Evolutionary conservation across 192 early-diverging fungal genomes (phyloP).

Genomic region (Coemansia pectinata): DNA sequence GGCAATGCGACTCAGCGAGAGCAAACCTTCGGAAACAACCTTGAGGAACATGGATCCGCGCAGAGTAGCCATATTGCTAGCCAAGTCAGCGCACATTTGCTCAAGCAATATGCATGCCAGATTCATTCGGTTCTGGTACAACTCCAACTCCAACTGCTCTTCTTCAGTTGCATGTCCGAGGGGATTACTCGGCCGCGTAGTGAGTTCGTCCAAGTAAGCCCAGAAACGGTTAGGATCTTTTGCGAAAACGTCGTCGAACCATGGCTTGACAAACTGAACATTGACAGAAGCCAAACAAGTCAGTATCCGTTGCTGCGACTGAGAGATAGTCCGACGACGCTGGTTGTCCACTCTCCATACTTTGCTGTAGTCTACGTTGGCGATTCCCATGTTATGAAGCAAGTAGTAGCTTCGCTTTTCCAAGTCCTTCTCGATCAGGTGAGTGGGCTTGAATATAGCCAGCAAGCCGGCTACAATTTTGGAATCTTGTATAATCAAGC

Average conservation of each 20-base stretch:
- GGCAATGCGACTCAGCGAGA: background rate
- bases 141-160: constrained; percentile 25
- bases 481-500: constrained; percentile 18
- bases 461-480: constrained; percentile 23
- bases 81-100: constrained; percentile 42
- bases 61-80: constrained; percentile 7
- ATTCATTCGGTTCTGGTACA: constrained; percentile 31
- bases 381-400: constrained; percentile 10
- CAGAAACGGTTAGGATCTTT: constrained; percentile 14
- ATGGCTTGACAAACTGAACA: constrained; percentile 31
- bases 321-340: constrained; percentile 23
- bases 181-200: background rate
- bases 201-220: constrained; percentile 28
- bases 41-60: constrained; percentile 27
- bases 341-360: constrained; percentile 42
- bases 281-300: constrained; percentile 20
- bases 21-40: constrained; percentile 2
- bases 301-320: constrained; percentile 35
- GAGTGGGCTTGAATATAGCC: constrained; percentile 36
- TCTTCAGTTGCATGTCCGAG: background rate
- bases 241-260: constrained; percentile 28
- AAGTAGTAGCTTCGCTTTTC: constrained; percentile 35
- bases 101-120: constrained; percentile 36
- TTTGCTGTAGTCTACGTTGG: constrained; percentile 15
- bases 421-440: constrained; percentile 31